Base-by-base conservation (phyloP, 2,329 filamentous ascomycete species). In the Phoma sp. region DNA sequence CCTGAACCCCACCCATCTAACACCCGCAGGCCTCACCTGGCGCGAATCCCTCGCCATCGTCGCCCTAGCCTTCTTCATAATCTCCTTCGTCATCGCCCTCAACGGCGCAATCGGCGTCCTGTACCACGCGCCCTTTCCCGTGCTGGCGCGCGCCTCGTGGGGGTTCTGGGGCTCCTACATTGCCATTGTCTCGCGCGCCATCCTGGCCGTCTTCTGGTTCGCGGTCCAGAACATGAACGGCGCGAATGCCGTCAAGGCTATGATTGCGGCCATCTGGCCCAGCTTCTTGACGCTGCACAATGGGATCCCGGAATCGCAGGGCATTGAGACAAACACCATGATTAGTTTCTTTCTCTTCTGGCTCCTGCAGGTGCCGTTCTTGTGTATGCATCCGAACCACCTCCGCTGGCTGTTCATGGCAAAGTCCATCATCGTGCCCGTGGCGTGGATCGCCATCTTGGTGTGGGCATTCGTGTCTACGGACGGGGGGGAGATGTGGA, bases 201-300 rank as follows among this genome's bases (percentile, higher is more conserved):
- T 85, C 51, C 78, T 85, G 3, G 83, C 82, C 5, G 68, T 85
- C 17, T 84, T 86, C 71, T 85, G 84, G 88, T 85, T 88, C 48
- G 85, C 86, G 0, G 87, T 89, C 41, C 85, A 89, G 61, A 85
- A 83, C 36, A 84, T 85, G 56, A 87, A 87, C 59, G 86, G 87
- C 0, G 85, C 82, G 0, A 82, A 84, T 52, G 77, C 79, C 0
- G 76, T 84, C 8, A 74, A 75, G 4, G 79, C 81, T 38, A 83
- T 84, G 73, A 63, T 85, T 13, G 78, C 78, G 7, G 82, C 83
- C 1, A 85, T 85, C 59, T 86, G 84, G 81, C 85, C 85, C 0
- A 82, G 79, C 9, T 87, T 84, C 60, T 70, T 78, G 1, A 75
- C 76, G 0, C 75, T 86, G 10, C 76, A 78, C 0, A 87, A 88